A percentile compares a stretch with the other conserved stretches of the same genome.
Conservation (phyloP, 139 green algal genomes). For the Coelastrella sp. region DNA sequence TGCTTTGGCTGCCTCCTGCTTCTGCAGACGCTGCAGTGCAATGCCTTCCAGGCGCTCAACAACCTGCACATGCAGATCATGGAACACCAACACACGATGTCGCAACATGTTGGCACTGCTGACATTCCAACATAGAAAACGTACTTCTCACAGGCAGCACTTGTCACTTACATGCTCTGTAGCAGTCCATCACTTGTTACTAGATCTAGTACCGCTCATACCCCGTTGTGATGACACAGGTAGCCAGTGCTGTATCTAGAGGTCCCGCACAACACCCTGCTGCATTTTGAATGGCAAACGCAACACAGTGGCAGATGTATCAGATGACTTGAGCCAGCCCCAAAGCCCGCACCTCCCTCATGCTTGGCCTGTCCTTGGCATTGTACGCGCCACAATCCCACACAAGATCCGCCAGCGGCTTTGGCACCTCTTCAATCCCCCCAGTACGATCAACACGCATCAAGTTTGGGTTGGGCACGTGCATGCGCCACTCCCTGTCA, state of each 20-base stretch:
- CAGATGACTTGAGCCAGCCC: too few relatives aligned
- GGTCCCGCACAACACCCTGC: too few relatives aligned
- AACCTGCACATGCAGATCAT: constrained; percentile 5
- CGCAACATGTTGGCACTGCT: not conserved
- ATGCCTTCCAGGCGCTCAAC: constrained; percentile 24
- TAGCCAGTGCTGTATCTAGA: too few relatives aligned
- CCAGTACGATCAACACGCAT: not conserved
- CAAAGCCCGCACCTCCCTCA: constrained; percentile 14
- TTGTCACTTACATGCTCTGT: too few relatives aligned
- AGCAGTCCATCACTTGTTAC: too few relatives aligned
- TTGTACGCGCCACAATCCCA: constrained; percentile 25
- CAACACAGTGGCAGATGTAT: too few relatives aligned
- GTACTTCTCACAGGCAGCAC: not conserved
- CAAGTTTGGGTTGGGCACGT: constrained; percentile 39
- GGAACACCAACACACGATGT: not conserved
- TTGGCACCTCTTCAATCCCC: not conserved
- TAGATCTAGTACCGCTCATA: too few relatives aligned
- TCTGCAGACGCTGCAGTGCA: constrained; percentile 32
- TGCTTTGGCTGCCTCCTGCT: constrained; percentile 14
- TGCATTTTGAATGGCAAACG: too few relatives aligned
- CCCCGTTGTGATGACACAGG: too few relatives aligned
- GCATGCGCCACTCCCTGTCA: constrained; percentile 47
- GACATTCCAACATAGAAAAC: not conserved
- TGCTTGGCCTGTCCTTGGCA: constrained; percentile 16
- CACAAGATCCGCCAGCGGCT: constrained; percentile 22